Evolutionary conservation across 2,329 filamentous ascomycete species (phyloP).

Genomic region (Fusarium pininemorale): DNA sequence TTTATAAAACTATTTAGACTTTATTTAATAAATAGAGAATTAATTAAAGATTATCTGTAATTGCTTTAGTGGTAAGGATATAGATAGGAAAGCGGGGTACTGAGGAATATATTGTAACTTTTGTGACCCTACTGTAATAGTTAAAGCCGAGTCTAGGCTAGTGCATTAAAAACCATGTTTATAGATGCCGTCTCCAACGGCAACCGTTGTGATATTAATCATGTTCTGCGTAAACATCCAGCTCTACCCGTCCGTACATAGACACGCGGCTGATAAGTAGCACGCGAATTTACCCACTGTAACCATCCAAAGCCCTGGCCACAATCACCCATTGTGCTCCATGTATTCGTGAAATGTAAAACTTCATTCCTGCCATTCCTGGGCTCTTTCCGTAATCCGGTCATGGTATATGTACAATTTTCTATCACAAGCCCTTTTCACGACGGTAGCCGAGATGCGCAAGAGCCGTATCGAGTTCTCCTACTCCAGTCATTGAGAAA

Average conservation of each 20-base stretch:
- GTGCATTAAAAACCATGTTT: conserved; percentile 12
- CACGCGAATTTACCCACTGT: background rate
- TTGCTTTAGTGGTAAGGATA: too few relatives aligned
- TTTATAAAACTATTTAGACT: too few relatives aligned
- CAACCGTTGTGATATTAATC: conserved; percentile 26
- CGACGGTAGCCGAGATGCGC: conserved; percentile 37
- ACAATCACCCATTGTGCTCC: background rate
- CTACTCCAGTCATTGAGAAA: conserved; percentile 30
- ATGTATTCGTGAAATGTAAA: conserved; percentile 32
- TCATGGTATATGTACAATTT: conserved; percentile 56
- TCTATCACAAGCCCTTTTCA: conserved; percentile 44
- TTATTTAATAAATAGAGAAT: too few relatives aligned
- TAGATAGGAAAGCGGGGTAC: too few relatives aligned
- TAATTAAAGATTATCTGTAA: too few relatives aligned
- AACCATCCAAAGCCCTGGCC: background rate
- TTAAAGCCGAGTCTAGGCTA: background rate
- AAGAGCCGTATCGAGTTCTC: conserved; percentile 23
- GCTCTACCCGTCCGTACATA: background rate
- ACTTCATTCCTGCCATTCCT: conserved; percentile 44
- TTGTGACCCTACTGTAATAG: background rate
- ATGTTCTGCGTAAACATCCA: conserved; percentile 2
- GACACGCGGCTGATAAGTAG: background rate
- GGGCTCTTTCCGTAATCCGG: conserved; percentile 46
- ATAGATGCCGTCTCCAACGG: conserved; percentile 24
- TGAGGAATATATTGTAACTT: too few relatives aligned